phyloP scores from a whole-genome alignment of 352 stramenopile species.

The Phytophthora brassicae region DNA sequence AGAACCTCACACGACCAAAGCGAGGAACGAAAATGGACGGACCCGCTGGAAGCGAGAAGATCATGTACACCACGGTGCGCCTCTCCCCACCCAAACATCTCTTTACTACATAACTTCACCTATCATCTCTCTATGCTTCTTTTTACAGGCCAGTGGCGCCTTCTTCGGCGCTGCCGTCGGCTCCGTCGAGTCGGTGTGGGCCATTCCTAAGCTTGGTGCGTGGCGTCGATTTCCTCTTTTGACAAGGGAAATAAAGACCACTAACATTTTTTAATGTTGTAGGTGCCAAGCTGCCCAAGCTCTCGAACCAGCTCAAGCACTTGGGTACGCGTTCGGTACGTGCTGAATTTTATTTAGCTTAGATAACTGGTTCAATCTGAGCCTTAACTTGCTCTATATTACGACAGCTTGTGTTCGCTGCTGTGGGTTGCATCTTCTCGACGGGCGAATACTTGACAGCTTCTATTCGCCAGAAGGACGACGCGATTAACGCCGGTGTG shows the following conservation, averaged over 20 bases:
- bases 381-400: slow-evolving; percentile 2
- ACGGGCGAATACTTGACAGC: slow-evolving; percentile 67
- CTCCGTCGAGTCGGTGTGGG: slow-evolving; percentile 85
- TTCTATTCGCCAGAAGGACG: slow-evolving; percentile 69
- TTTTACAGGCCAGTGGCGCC: slow-evolving; percentile 58
- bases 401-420: slow-evolving; percentile 70
- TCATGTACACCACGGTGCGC: slow-evolving; percentile 70
- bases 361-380: not conserved
- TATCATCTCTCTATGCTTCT: not conserved
- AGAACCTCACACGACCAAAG: slow-evolving; percentile 25
- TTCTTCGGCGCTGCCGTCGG: slow-evolving; percentile 77
- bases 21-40: slow-evolving; percentile 53
- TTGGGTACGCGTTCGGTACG: slow-evolving; percentile 73
- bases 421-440: slow-evolving; percentile 64
- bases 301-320: slow-evolving; percentile 78
- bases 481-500: slow-evolving; percentile 68
- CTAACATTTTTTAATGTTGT: not conserved
- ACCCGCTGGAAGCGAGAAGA: slow-evolving; percentile 73
- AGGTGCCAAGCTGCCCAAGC: slow-evolving; percentile 83
- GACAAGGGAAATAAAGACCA: not conserved
- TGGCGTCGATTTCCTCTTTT: slow-evolving; percentile 9
- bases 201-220: slow-evolving; percentile 86
- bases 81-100: not conserved
- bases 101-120: not conserved
- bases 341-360: not conserved